Base-by-base conservation (phyloP, 202 grass and related monocot species). In the Musa balbisiana region DNA sequence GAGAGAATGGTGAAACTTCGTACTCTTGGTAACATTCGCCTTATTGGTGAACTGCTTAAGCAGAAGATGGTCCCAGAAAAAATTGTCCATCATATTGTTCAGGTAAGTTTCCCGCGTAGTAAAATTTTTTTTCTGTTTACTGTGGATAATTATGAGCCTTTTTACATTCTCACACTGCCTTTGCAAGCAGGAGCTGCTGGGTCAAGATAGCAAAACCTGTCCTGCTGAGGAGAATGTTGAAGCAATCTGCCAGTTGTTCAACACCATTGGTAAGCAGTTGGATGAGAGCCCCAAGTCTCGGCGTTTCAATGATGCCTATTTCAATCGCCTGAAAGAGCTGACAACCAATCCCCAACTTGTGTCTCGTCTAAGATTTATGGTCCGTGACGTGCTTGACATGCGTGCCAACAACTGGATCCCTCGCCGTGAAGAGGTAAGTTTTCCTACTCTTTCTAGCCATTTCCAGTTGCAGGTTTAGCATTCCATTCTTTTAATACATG, bases 391-490 rank as follows among this genome's bases (percentile, higher is more conserved):
- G 67, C 78, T 93, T 64, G 91, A 93, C 66, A 78, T 90, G 25
- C 91, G 87, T 66, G 83, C 85, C 2, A 90, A 96, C 78, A 90
- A 84, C 59, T 96, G 93, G 93, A 90, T 96, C 14, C 93, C 93
- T 74, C 80, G 91, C 55, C 91, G 91, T 67, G 91, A 90, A 82
- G 91, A 93, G 91, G 91, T 90, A 83, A 75, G 5, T 29, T 49
- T 62, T 67, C 9, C 53, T 13, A 14, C 58, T 20, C 1, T 12
- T 71, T 43, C 33, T 53, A 43, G 14, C 8, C 51, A 49, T 51
- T 72, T 80, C n/a, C 56, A 69, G 9, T 76, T 73, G 71, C 54
- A 51, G 8, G 21, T 49, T 53, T 16, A 54, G 72, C 52, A 25
- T 62, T 71, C 22, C 6, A 43, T 11, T 74, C 19, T 4, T 33